phyloP scores from a whole-genome alignment of 768 basidiomycete species.

The Dioszegia crocea region DNA sequence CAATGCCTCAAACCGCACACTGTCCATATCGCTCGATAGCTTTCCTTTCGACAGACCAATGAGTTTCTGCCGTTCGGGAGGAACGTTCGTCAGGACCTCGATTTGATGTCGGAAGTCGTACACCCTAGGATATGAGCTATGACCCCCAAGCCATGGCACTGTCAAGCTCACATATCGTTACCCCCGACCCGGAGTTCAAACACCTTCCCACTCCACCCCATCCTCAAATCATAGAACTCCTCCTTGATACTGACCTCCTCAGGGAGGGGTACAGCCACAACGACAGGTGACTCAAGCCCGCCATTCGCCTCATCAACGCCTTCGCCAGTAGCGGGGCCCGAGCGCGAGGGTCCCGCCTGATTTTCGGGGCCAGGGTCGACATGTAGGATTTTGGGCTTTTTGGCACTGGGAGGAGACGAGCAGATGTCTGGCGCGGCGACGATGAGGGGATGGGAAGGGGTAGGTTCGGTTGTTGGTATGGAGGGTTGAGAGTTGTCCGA shows the following conservation, averaged over 20 bases:
- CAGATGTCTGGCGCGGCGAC: conserved; percentile 25
- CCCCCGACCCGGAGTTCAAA: conserved; percentile 68
- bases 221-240: conserved; percentile 54
- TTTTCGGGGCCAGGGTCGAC: not conserved
- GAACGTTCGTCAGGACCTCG: conserved; percentile 68
- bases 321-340: not conserved
- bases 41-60: conserved; percentile 79
- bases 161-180: conserved; percentile 68
- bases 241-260: conserved; percentile 14
- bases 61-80: conserved; percentile 80
- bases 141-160: not conserved
- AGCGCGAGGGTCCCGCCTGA: not conserved
- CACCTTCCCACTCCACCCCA: conserved; percentile 68
- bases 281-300: not conserved
- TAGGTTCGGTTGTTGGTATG: not conserved
- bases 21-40: conserved; percentile 67
- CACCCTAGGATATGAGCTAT: conserved; percentile 55
- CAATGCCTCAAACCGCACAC: conserved; percentile 54
- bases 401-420: conserved; percentile 21
- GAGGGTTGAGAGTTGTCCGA: not conserved
- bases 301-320: not conserved
- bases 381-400: conserved; percentile 25
- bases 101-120: conserved; percentile 72
- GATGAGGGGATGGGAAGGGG: not conserved
- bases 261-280: not conserved